phyloP scores from a whole-genome alignment of 441 rosid species.

The Adansonia rubrostipa region DNA sequence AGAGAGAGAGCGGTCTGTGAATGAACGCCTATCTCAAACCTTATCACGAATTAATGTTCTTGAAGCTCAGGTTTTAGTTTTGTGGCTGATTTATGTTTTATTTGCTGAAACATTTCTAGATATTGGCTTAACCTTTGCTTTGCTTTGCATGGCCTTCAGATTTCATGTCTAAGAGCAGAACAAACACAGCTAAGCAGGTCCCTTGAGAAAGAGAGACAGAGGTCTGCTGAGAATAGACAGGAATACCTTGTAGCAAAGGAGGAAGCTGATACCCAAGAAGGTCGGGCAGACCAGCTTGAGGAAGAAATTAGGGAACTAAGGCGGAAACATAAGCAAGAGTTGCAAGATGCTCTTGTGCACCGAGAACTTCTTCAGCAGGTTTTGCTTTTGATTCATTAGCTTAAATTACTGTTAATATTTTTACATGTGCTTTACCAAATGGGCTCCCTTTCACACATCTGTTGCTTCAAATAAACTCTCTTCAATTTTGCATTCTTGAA shows the following conservation, averaged over 20 bases:
- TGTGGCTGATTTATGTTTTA: conserved; percentile 21
- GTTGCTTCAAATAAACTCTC: too few species aligned
- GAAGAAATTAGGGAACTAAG: conserved; percentile 80
- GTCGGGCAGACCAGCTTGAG: conserved; percentile 85
- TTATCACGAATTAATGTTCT: conserved; percentile 93
- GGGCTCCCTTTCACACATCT: too few species aligned
- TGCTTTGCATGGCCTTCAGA: conserved; percentile 15
- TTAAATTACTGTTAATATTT: too few species aligned
- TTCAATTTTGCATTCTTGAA: background rate
- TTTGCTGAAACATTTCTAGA: background rate
- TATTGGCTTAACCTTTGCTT: conserved; percentile 20
- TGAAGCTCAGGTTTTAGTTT: conserved; percentile 84
- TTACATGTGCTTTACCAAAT: too few species aligned
- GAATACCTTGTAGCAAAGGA: conserved; percentile 97
- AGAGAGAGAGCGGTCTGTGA: conserved; percentile 87
- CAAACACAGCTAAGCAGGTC: conserved; percentile 92
- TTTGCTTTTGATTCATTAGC: too few species aligned
- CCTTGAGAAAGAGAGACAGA: conserved; percentile 97
- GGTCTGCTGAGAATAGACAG: conserved; percentile 97
- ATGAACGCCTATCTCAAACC: conserved; percentile 93
- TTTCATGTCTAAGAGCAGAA: conserved; percentile 81
- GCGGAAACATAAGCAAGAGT: conserved; percentile 85
- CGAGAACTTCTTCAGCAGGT: conserved; percentile 82
- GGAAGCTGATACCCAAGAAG: conserved; percentile 95
- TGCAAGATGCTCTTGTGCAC: conserved; percentile 79